phyloP scores from a whole-genome alignment of 192 early-diverging fungal genomes.

The Coemansia sp. region DNA sequence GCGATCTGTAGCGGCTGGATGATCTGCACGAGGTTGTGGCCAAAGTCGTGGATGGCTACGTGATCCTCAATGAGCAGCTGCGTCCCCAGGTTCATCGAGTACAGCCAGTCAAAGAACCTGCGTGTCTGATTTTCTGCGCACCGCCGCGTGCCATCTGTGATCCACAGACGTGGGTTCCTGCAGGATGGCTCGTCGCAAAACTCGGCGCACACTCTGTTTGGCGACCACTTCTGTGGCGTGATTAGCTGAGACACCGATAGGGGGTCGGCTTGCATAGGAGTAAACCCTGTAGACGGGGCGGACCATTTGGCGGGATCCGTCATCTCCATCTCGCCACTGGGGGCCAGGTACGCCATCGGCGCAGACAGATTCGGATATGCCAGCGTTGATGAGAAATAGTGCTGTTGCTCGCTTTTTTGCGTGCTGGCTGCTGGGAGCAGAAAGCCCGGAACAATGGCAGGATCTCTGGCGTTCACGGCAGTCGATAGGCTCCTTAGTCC shows the following conservation, averaged over 20 bases:
- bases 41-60: constrained; percentile 57
- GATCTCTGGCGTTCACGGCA: constrained; percentile 44
- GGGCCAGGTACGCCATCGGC: constrained; percentile 49
- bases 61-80: constrained; percentile 64
- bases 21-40: constrained; percentile 58
- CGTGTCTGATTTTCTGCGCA: constrained; percentile 55
- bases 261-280: not conserved
- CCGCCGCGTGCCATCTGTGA: constrained; percentile 47
- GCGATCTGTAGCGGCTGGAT: constrained; percentile 59
- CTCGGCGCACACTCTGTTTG: constrained; percentile 40
- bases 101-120: constrained; percentile 61
- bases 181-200: constrained; percentile 44
- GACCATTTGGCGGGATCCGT: constrained; percentile 38
- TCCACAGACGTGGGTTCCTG: constrained; percentile 49
- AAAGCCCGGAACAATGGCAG: constrained; percentile 29
- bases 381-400: constrained; percentile 42
- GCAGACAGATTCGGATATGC: constrained; percentile 42
- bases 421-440: constrained; percentile 11
- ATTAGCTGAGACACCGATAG: not conserved
- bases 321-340: constrained; percentile 54
- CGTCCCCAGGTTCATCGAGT: constrained; percentile 62
- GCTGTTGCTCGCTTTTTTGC: not conserved
- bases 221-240: constrained; percentile 43
- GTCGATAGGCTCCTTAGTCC: constrained; percentile 48
- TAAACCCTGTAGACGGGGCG: not conserved